A percentile compares a stretch with the other conserved stretches of the same genome.
phyloP scores from a whole-genome alignment of 192 early-diverging fungal genomes.

The Backusella psychrophila region DNA sequence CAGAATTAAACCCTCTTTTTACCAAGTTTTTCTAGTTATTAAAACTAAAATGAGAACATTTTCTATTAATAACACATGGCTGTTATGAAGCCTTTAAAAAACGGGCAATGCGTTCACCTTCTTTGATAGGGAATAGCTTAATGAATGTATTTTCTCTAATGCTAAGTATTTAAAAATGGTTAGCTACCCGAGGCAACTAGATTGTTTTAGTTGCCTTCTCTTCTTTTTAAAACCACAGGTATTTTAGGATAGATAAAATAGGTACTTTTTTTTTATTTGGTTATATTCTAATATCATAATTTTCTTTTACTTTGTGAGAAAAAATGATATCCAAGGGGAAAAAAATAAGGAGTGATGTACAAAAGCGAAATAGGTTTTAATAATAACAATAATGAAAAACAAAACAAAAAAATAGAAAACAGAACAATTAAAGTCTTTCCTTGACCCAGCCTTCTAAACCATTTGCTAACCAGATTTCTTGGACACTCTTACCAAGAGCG shows the following conservation, averaged over 20 bases:
- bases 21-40: too few species aligned
- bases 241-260: neutral
- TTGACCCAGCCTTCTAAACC: slow-evolving; percentile 97
- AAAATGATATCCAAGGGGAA: neutral
- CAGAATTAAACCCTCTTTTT: too few species aligned
- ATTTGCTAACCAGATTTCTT: slow-evolving; percentile 92
- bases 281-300: neutral
- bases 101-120: too few species aligned
- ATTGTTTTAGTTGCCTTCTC: too few species aligned
- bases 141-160: too few species aligned
- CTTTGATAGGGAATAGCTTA: too few species aligned
- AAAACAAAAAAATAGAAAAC: neutral
- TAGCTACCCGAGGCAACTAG: too few species aligned
- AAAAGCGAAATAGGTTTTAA: neutral
- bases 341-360: neutral
- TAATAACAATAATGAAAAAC: neutral
- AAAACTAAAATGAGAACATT: too few species aligned
- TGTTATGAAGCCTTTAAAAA: too few species aligned
- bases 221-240: too few species aligned
- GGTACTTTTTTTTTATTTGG: neutral
- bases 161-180: too few species aligned
- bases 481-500: slow-evolving; percentile 86
- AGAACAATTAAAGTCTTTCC: slow-evolving; percentile 46
- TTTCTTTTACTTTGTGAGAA: neutral
- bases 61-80: too few species aligned